phyloP scores from a whole-genome alignment of 2,329 filamentous ascomycete species.

The Fusarium scirpi region DNA sequence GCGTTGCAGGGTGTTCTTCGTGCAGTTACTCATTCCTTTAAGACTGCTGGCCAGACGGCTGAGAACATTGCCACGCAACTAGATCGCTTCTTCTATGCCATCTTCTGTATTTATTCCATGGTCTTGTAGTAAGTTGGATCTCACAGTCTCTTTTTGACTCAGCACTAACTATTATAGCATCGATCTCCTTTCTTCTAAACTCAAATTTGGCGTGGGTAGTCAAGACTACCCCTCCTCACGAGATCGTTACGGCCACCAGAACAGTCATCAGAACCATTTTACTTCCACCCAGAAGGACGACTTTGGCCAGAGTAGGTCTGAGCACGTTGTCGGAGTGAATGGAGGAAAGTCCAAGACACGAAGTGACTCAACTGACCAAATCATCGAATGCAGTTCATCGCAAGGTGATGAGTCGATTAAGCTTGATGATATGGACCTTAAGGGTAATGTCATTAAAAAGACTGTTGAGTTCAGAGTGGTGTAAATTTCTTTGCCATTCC shows the following conservation, averaged over 20 bases:
- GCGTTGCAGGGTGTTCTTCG: conserved; percentile 53
- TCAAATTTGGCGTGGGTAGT: conserved; percentile 35
- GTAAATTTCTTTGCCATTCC: background rate
- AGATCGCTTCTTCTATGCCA: conserved; percentile 55
- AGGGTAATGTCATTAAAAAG: conserved; percentile 39
- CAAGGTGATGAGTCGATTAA: conserved; percentile 27
- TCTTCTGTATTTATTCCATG: conserved; percentile 56
- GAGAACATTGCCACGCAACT: conserved; percentile 53
- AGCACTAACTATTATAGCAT: conserved; percentile 34
- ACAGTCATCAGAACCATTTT: conserved; percentile 15
- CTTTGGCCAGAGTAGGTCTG: conserved; percentile 8
- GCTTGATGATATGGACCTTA: conserved; percentile 34
- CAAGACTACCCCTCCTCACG: conserved; percentile 28
- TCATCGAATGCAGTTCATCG: conserved; percentile 27
- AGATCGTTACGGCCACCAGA: conserved; percentile 19
- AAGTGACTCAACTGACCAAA: conserved; percentile 35
- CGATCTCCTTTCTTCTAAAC: conserved; percentile 51
- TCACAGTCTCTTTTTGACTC: fast-evolving
- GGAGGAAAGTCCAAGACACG: conserved; percentile 22
- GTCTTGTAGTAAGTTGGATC: conserved; percentile 52
- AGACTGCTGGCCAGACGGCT: conserved; percentile 52
- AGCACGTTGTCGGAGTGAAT: conserved; percentile 24
- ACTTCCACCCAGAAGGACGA: conserved; percentile 30
- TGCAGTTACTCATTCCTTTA: conserved; percentile 55
- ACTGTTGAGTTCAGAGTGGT: conserved; percentile 38